Evolutionary conservation across 306 rosid species (phyloP).

Genomic region (Cajanus cajan): DNA sequence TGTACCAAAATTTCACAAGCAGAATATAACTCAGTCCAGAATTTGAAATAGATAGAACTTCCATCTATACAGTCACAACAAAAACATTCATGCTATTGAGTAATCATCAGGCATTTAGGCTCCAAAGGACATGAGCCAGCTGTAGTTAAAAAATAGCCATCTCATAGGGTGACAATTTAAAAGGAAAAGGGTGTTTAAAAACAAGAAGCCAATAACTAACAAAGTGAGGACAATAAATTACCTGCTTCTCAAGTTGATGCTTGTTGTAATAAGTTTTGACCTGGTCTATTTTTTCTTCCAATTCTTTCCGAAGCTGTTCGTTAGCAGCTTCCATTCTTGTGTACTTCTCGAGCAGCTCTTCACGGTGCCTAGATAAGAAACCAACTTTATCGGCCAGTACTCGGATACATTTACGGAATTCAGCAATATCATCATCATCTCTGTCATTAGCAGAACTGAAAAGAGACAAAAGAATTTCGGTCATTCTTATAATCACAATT

Average conservation of each 20-base stretch:
- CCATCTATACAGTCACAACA: not conserved
- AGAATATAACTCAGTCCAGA: conserved; percentile 3
- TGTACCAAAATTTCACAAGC: conserved; percentile 43
- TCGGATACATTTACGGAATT: conserved; percentile 74
- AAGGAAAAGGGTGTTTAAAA: not conserved
- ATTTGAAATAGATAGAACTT: not conserved
- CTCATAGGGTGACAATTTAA: not conserved
- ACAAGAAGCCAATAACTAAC: not conserved
- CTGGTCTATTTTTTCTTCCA: conserved; percentile 80
- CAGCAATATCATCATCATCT: conserved; percentile 80
- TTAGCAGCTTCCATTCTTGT: conserved; percentile 67
- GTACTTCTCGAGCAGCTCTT: conserved; percentile 77
- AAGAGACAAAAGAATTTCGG: conserved; percentile 26
- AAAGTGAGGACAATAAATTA: conserved; percentile 29
- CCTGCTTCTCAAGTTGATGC: conserved; percentile 98
- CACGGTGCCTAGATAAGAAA: conserved; percentile 74
- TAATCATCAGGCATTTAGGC: not conserved
- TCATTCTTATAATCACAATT: conserved; percentile 11
- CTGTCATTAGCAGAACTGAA: conserved; percentile 77
- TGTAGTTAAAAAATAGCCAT: not conserved
- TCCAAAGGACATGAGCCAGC: no score
- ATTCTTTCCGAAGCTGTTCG: conserved; percentile 79
- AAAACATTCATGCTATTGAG: conserved; percentile 23
- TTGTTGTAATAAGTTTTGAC: conserved; percentile 80
- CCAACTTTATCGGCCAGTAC: conserved; percentile 73